A percentile compares a stretch with the other conserved stretches of the same genome.
These are phyloP conservation scores for Blastobotrys peoriensis DNA, from an alignment of 805 yeast genomes.

Conservation along the genomic window DNA sequence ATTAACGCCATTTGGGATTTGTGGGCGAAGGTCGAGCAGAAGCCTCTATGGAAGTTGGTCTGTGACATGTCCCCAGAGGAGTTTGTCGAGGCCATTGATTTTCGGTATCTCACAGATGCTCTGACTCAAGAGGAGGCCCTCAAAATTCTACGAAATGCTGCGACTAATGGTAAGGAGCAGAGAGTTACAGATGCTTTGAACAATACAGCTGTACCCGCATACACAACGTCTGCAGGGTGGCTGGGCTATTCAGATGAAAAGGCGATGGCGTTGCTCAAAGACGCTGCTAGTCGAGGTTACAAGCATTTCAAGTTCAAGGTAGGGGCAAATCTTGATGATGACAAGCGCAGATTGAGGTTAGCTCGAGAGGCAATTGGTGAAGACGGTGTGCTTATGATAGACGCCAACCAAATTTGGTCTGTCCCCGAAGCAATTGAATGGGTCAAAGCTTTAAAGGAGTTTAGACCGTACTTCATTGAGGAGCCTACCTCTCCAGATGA, in stretches of 20 bases:
- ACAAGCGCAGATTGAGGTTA: constrained; percentile 29
- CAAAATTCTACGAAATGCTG: constrained; percentile 26
- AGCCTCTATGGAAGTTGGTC: constrained; percentile 37
- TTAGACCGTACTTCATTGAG: constrained; percentile 29
- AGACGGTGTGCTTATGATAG: constrained; percentile 29
- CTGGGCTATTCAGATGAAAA: constrained; percentile 36
- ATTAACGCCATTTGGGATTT: constrained; percentile 38
- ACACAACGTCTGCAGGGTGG: constrained; percentile 40
- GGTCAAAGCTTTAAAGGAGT: constrained; percentile 23
- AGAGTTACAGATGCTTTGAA: constrained; percentile 28
- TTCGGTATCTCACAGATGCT: constrained; percentile 35
- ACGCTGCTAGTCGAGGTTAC: constrained; percentile 33
- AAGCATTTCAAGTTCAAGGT: constrained; percentile 36
- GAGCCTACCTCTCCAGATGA: constrained; percentile 32
- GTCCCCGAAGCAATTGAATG: constrained; percentile 29
- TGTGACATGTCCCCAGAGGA: constrained; percentile 37
- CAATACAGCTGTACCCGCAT: constrained; percentile 35
- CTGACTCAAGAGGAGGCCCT: constrained; percentile 36
- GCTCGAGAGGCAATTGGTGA: constrained; percentile 28
- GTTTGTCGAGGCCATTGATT: constrained; percentile 35
- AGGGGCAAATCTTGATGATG: constrained; percentile 33
- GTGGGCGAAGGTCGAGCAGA: constrained; percentile 33
- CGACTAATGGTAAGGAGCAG: constrained; percentile 27
- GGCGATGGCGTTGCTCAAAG: constrained; percentile 29
- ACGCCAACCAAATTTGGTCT: constrained; percentile 30